Evolutionary conservation across 2,329 filamentous ascomycete genomes (phyloP).

Genomic region (Colletotrichum orchidophilum): DNA sequence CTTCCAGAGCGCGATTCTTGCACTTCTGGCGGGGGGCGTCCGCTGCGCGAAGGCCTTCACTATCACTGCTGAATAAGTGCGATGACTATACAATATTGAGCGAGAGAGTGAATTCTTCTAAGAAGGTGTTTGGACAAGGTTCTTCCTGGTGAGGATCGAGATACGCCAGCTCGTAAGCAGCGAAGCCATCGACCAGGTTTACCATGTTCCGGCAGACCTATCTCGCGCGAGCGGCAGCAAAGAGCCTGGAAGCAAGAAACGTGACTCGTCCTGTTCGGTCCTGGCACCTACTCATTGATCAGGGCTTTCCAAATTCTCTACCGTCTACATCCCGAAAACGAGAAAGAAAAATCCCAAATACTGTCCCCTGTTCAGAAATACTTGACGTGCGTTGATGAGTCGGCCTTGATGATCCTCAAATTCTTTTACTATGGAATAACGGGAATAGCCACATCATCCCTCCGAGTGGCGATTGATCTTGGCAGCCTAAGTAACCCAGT

Average conservation of each 20-base stretch:
- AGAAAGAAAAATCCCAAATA: slow-evolving; percentile 75
- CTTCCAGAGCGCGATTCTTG: slow-evolving; percentile 88
- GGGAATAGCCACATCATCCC: slow-evolving; percentile 74
- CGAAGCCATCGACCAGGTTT: slow-evolving; percentile 67
- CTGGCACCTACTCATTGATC: slow-evolving; percentile 88
- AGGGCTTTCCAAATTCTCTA: slow-evolving; percentile 93
- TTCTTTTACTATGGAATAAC: slow-evolving; percentile 76
- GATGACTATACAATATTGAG: slow-evolving; percentile 77
- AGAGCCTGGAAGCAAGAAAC: slow-evolving; percentile 60
- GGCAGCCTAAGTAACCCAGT: slow-evolving; percentile 68
- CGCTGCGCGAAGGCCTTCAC: slow-evolving; percentile 93
- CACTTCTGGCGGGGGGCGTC: slow-evolving; percentile 81
- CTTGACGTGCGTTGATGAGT: slow-evolving; percentile 78
- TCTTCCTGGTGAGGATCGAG: slow-evolving; percentile 84
- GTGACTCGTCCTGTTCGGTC: slow-evolving; percentile 76
- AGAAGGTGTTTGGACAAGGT: slow-evolving; percentile 91
- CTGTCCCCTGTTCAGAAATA: slow-evolving; percentile 77
- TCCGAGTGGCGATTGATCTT: slow-evolving; percentile 70
- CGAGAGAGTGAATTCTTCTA: slow-evolving; percentile 80
- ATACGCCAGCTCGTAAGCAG: slow-evolving; percentile 70
- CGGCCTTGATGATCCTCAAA: slow-evolving; percentile 77
- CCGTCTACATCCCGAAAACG: slow-evolving; percentile 75
- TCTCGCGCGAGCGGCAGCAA: slow-evolving; percentile 67
- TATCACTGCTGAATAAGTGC: slow-evolving; percentile 80
- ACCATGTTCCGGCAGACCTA: slow-evolving; percentile 66